Evolutionary conservation across 1,284 basidiomycete genomes (phyloP), one percentile per base, ranked within the genome.

Genomic region (Sporisorium scitamineum): DNA sequence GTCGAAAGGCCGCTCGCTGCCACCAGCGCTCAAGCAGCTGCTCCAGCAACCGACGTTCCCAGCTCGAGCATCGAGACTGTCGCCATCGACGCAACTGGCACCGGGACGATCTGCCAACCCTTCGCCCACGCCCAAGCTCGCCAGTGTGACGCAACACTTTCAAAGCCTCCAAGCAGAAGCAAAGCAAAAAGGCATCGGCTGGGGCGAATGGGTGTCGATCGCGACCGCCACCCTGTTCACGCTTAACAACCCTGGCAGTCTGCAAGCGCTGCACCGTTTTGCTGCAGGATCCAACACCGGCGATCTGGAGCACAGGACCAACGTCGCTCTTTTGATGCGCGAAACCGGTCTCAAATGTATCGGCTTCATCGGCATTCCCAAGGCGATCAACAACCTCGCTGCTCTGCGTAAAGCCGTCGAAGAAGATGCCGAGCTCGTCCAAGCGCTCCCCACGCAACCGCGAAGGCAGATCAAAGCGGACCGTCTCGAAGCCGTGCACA

Each of bases 301-400:
- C 64, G 81, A 88, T 69, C 88, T 89, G 56, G 89, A 89, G 58
- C 88, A 91, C 72, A 89, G 89, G 84, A 91, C 77, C 29, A 75
- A 84, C 20, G 79, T 89, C 79, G 93, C 93, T 2, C 75, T 92
- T 90, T 86, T 95, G 78, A 95, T 98, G 90, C 90, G 96, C 56
- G 96, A 99, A 88, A 90, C 92, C 10, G 94, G 94, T 5, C 86
- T 99, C 84, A 98, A 99, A 87, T 95, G 93, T 80, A 91, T 92
- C 83, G 93, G 95, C 76, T 95, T 97, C 86, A 90, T 94, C 73
- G 95, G 95, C 44, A 94, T 96, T 61, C 94, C 94, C 76, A 90
- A 93, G 86, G 79, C 80, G 29, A 85, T 85, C 69, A 85, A 85
- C 71, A 84, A 85, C 31, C 75, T 85, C 8, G 80, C 83, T 32